These are phyloP conservation scores for Capsicum pubescens DNA, from an alignment of 257 asterid genomes.

Conservation along the genomic window DNA sequence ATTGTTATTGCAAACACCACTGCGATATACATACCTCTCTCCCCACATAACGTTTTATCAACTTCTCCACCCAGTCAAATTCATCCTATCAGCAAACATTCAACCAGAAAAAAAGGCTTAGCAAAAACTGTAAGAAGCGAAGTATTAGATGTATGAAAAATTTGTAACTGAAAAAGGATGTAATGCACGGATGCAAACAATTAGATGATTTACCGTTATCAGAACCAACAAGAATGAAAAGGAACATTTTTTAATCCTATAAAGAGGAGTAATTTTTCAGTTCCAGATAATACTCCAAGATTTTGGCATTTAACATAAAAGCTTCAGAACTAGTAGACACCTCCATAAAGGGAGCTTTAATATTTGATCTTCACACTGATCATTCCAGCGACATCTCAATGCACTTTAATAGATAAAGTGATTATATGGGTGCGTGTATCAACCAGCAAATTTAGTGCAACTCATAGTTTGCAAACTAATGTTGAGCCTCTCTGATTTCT, in stretches of 20 bases:
- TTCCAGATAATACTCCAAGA: constrained; percentile 13
- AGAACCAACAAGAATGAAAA: constrained; percentile 4
- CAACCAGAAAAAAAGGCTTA: neutral
- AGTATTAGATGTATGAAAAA: neutral
- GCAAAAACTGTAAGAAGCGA: constrained; percentile 25
- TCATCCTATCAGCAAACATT: constrained; percentile 56
- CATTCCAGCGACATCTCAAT: constrained; percentile 17
- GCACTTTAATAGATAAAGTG: neutral
- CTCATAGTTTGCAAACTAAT: neutral
- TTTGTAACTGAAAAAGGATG: too few relatives aligned
- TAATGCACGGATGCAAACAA: neutral
- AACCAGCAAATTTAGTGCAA: neutral
- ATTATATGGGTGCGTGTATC: neutral
- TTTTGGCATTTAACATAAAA: neutral
- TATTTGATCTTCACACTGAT: neutral
- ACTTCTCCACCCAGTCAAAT: constrained; percentile 71
- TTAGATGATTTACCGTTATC: neutral
- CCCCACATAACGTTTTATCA: constrained; percentile 77
- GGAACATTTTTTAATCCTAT: neutral
- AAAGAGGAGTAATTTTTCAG: neutral
- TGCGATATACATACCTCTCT: constrained; percentile 69
- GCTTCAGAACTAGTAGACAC: neutral
- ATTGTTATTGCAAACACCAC: neutral
- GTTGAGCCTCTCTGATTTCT: neutral
- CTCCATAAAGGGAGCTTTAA: neutral